A percentile compares a stretch with the other conserved stretches of the same genome.
phyloP scores from a whole-genome alignment of 352 stramenopile species.

The Globisporangium nodosum region DNA sequence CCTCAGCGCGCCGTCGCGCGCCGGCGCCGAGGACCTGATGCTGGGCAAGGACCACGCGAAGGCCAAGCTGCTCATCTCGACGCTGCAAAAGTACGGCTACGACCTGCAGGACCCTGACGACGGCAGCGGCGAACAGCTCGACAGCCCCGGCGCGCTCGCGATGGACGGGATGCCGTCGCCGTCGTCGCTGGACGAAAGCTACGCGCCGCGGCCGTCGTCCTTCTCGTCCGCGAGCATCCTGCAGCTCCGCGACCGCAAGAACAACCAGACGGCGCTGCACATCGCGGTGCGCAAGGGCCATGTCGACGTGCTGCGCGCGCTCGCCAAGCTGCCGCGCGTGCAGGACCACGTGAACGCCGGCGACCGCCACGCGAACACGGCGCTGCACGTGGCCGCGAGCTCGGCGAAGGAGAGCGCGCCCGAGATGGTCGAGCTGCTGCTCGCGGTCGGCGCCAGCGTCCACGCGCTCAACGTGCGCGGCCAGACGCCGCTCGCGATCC shows the following conservation, averaged over 20 bases:
- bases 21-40: background rate
- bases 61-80: slow-evolving; percentile 70
- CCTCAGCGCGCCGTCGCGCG: background rate
- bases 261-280: slow-evolving; percentile 81
- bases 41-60: slow-evolving; percentile 38
- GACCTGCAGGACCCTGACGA: slow-evolving; percentile 38
- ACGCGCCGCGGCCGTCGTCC: slow-evolving; percentile 19
- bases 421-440: slow-evolving; percentile 66
- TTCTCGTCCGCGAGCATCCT: slow-evolving; percentile 53
- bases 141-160: slow-evolving; percentile 1
- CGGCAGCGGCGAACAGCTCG: slow-evolving; percentile 17
- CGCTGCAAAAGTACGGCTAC: slow-evolving; percentile 83
- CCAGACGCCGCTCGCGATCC: slow-evolving; percentile 79
- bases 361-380: slow-evolving; percentile 75
- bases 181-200: slow-evolving; percentile 29
- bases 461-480: slow-evolving; percentile 69
- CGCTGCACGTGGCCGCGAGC: slow-evolving; percentile 77
- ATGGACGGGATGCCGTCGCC: slow-evolving; percentile 12
- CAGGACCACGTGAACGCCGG: slow-evolving; percentile 69
- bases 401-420: slow-evolving; percentile 43
- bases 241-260: slow-evolving; percentile 74
- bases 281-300: slow-evolving; percentile 82
- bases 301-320: slow-evolving; percentile 68
- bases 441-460: slow-evolving; percentile 56
- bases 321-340: slow-evolving; percentile 70